These are phyloP conservation scores for Amaranthus palmeri DNA, from an alignment of 148 eudicot species.

Conservation along the genomic window DNA sequence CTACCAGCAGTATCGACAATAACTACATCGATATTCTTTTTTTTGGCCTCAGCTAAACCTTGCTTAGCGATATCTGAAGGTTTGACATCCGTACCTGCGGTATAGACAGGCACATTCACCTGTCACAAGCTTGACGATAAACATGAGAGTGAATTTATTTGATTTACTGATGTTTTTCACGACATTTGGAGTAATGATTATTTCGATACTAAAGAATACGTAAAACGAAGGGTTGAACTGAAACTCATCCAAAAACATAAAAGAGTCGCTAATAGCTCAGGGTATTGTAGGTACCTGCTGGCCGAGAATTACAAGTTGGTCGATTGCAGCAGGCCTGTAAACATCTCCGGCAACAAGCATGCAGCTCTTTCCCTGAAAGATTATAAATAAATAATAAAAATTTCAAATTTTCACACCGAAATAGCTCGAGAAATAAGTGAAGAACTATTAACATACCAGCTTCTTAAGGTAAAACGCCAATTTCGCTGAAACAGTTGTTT, in stretches of 20 bases:
- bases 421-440: not conserved
- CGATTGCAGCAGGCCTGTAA: conserved; percentile 98
- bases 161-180: not conserved
- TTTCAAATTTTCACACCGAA: not conserved
- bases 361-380: conserved; percentile 82
- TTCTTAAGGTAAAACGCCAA: conserved; percentile 89
- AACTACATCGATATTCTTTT: conserved; percentile 81
- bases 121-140: conserved; percentile 45
- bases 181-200: not conserved
- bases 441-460: conserved; percentile 45
- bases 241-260: not conserved
- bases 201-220: not conserved
- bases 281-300: conserved; percentile 46
- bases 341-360: conserved; percentile 98
- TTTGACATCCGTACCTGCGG: conserved; percentile 77
- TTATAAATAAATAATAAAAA: not conserved
- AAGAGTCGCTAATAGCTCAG: not conserved
- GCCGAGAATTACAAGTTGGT: conserved; percentile 86
- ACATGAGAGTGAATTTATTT: conserved; percentile 34
- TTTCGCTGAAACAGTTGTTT: conserved; percentile 94
- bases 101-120: conserved; percentile 95
- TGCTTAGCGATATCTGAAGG: conserved; percentile 85
- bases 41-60: conserved; percentile 79
- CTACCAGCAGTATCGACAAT: conserved; percentile 98
- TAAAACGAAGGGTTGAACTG: not conserved